These are phyloP conservation scores for Lachnellula arida DNA, from an alignment of 2,329 filamentous ascomycete genomes.

Conservation along the genomic window DNA sequence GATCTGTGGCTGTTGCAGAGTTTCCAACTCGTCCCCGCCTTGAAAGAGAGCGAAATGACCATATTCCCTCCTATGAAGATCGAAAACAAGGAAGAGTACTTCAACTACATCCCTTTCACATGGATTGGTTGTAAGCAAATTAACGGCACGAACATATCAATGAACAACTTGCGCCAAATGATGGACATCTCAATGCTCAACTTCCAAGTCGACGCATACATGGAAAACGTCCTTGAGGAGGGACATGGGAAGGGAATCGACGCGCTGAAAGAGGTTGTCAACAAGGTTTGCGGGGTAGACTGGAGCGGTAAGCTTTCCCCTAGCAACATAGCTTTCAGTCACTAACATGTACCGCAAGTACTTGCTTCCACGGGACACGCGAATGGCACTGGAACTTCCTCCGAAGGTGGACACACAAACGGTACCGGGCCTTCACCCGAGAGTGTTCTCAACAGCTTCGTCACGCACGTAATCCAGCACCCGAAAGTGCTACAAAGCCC, in stretches of 20 bases:
- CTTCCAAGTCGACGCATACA: slow-evolving; percentile 4
- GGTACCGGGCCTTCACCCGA: background rate
- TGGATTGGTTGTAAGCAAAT: background rate
- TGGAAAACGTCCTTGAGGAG: background rate
- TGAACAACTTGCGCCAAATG: background rate
- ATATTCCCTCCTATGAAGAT: background rate
- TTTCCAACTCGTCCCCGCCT: background rate
- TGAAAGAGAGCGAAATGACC: background rate
- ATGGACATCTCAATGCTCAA: slow-evolving; percentile 3
- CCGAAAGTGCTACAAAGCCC: background rate
- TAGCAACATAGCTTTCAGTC: no score
- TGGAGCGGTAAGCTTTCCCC: no score
- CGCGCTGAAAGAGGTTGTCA: no score
- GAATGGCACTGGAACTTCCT: background rate
- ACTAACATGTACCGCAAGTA: no score
- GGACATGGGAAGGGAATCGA: no score
- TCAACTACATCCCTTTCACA: slow-evolving; percentile 4
- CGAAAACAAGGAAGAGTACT: background rate
- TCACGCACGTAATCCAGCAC: background rate
- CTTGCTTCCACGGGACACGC: no score
- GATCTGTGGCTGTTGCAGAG: background rate
- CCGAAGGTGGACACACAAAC: background rate
- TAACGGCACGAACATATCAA: background rate
- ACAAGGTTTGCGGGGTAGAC: no score
- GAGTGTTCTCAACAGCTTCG: background rate